These are phyloP conservation scores for Acanthamoeba sp. DNA, from an alignment of 208 protist genomes.

Conservation along the genomic window DNA sequence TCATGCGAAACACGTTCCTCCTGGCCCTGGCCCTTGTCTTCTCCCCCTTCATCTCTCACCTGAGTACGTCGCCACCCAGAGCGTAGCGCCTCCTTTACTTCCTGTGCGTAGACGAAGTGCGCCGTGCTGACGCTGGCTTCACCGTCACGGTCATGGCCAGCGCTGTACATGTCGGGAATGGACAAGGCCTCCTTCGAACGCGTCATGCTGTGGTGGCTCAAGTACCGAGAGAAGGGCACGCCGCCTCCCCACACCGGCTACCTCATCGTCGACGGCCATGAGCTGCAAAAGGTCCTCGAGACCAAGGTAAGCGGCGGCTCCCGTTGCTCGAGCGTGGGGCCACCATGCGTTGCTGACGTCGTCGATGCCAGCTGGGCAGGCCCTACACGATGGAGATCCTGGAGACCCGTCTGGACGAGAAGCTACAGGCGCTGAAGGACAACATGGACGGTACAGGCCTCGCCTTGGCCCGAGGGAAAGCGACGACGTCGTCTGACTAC, in stretches of 20 bases:
- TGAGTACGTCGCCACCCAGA: background rate
- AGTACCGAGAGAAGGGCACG: background rate
- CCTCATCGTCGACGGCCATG: background rate
- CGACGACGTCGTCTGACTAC: no score
- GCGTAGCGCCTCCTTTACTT: background rate
- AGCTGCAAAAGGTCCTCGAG: background rate
- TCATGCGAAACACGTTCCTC: background rate
- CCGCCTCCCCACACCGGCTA: background rate
- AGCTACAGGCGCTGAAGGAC: background rate
- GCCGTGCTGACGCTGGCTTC: background rate
- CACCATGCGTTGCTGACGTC: background rate
- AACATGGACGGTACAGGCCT: conserved; percentile 63
- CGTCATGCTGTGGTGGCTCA: conserved; percentile 39
- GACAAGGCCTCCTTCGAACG: conserved; percentile 1
- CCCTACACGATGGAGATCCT: conserved; percentile 31
- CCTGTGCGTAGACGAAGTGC: no score
- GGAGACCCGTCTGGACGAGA: background rate
- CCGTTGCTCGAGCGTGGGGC: background rate
- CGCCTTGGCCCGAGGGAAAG: no score
- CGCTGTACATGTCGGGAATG: background rate
- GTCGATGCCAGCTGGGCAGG: background rate
- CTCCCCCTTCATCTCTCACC: background rate
- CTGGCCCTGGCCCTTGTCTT: background rate
- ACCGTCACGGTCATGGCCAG: background rate
- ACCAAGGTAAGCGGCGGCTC: background rate